Percentiles rank a stretch among this genome's conserved stretches.
phyloP scores from a whole-genome alignment of 2,329 filamentous ascomycete genomes.

The Westerdykella aurantiaca region DNA sequence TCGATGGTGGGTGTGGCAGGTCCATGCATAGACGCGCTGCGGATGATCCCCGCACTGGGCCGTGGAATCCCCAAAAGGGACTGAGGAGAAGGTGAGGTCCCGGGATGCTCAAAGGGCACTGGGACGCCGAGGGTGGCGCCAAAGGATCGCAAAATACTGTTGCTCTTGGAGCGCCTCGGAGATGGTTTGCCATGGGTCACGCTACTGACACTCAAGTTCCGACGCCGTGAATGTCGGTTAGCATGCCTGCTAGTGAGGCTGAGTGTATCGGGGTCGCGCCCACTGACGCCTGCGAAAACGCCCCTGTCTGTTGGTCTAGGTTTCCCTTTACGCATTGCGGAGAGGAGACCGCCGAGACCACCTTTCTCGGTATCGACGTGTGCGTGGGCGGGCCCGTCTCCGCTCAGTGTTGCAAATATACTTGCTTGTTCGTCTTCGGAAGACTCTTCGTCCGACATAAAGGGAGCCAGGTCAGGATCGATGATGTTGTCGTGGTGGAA shows the following conservation, averaged over 20 bases:
- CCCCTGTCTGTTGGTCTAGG: constrained; percentile 68
- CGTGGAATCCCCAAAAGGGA: constrained; percentile 11
- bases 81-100: constrained; percentile 17
- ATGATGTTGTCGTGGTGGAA: constrained; percentile 99
- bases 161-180: constrained; percentile 57
- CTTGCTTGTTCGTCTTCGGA: constrained; percentile 89
- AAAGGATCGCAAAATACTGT: constrained; percentile 48
- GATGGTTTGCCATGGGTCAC: constrained; percentile 65
- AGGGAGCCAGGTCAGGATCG: constrained; percentile 89
- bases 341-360: constrained; percentile 66
- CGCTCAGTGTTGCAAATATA: constrained; percentile 69
- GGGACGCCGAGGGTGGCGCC: constrained; percentile 36
- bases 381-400: constrained; percentile 54
- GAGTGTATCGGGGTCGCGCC: constrained; percentile 57
- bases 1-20: constrained; percentile 69
- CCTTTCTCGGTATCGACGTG: constrained; percentile 67
- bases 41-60: constrained; percentile 43
- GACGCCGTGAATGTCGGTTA: constrained; percentile 60
- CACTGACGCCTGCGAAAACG: constrained; percentile 53
- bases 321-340: constrained; percentile 69
- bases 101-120: not conserved
- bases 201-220: constrained; percentile 81
- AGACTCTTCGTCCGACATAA: constrained; percentile 90
- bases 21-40: constrained; percentile 78
- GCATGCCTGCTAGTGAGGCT: constrained; percentile 61